Evolutionary conservation across 306 rosid species (phyloP).

Genomic region (Cajanus cajan): DNA sequence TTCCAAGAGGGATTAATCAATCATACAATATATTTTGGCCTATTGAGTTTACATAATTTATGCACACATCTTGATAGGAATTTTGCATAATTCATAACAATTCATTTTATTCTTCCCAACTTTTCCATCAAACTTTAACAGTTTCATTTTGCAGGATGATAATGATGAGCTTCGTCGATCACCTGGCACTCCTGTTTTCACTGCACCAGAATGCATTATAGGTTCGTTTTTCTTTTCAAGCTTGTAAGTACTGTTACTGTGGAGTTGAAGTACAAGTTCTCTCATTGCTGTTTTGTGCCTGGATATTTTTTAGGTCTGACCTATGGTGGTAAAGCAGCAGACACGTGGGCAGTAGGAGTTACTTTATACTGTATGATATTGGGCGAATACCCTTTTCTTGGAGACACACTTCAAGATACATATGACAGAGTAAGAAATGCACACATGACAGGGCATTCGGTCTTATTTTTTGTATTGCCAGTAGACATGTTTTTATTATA

Average conservation of each 20-base stretch:
- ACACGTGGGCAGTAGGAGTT: conserved; percentile 98
- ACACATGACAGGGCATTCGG: not conserved
- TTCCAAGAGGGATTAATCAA: not conserved
- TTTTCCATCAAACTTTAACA: not conserved
- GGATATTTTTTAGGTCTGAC: conserved; percentile 57
- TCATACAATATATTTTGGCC: not conserved
- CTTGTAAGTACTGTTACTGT: conserved; percentile 4
- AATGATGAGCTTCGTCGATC: conserved; percentile 94
- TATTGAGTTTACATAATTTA: not conserved
- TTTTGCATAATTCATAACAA: too few species aligned
- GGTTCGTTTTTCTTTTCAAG: conserved; percentile 44
- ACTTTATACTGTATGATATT: conserved; percentile 90
- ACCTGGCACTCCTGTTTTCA: conserved; percentile 99
- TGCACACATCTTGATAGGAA: too few species aligned
- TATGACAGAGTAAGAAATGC: conserved; percentile 73
- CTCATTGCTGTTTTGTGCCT: conserved; percentile 7
- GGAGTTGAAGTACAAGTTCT: not conserved
- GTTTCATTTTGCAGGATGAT: conserved; percentile 68
- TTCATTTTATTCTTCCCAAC: not conserved
- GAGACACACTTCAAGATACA: conserved; percentile 97
- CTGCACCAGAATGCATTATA: conserved; percentile 97
- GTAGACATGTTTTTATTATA: not conserved
- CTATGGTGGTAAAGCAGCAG: conserved; percentile 82
- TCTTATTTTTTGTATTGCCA: not conserved
- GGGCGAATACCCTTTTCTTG: conserved; percentile 92